These are phyloP conservation scores for Russula vinacea DNA, from an alignment of 768 basidiomycete genomes.

Conservation along the genomic window DNA sequence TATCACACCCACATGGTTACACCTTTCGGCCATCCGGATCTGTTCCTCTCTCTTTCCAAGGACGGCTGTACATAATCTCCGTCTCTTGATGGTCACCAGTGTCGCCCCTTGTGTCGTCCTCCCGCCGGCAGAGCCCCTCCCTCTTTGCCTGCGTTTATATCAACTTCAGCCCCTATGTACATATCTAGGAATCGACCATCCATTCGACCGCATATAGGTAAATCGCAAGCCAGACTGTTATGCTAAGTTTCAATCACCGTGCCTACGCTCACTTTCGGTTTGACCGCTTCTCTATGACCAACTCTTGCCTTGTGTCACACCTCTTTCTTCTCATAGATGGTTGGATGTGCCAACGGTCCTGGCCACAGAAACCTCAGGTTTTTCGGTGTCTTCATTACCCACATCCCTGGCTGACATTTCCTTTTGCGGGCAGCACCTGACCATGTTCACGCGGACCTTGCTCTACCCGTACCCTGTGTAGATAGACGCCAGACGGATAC, in stretches of 20 bases:
- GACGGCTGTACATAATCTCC: constrained; percentile 19
- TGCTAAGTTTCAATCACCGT: constrained; percentile 13
- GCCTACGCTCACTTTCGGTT: constrained; percentile 15
- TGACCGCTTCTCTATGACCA: constrained; percentile 11
- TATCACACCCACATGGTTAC: constrained; percentile 28
- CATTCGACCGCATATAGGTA: constrained; percentile 12
- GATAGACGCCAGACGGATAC: constrained; percentile 15
- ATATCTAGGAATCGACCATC: constrained; percentile 5
- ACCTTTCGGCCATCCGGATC: constrained; percentile 20
- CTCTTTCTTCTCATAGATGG: constrained; percentile 4
- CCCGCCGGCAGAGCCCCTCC: not conserved
- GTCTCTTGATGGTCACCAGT: constrained; percentile 20
- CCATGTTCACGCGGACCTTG: constrained; percentile 17
- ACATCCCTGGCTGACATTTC: not conserved
- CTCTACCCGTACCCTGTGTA: constrained; percentile 2
- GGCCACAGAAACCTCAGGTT: constrained; percentile 10
- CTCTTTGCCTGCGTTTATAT: constrained; percentile 7
- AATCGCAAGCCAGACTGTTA: constrained; percentile 5
- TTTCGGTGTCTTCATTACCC: constrained; percentile 16
- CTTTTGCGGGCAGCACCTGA: constrained; percentile 12
- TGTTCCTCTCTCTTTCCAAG: constrained; percentile 20
- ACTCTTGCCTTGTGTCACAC: constrained; percentile 8
- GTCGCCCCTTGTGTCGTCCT: constrained; percentile 9
- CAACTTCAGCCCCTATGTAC: not conserved
- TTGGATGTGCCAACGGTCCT: constrained; percentile 9